These are phyloP conservation scores for Isabelozyma pseudorhagii DNA, from an alignment of 805 yeast genomes.

Conservation along the genomic window DNA sequence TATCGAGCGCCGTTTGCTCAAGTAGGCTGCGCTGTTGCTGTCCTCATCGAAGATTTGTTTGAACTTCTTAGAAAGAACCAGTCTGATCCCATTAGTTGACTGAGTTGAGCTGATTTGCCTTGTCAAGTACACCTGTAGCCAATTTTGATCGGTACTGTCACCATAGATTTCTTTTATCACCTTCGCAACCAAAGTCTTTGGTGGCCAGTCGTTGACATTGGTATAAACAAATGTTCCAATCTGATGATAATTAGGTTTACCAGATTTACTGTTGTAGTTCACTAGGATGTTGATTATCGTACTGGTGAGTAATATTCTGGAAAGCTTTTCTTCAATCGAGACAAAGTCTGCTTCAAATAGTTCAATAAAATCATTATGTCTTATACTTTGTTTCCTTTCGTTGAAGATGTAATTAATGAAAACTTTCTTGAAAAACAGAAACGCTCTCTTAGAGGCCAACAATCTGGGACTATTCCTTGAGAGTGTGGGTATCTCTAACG, in stretches of 20 bases:
- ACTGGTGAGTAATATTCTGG: neutral
- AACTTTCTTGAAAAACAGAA: slow-evolving; percentile 2
- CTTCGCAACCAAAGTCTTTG: neutral
- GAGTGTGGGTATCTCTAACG: slow-evolving; percentile 6
- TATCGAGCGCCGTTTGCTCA: neutral
- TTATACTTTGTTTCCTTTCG: neutral
- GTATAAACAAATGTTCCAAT: neutral
- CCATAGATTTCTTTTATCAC: neutral
- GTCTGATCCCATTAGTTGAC: neutral
- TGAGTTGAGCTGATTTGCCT: neutral
- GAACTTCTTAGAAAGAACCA: neutral
- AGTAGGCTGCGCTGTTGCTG: neutral
- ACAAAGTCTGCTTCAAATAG: neutral
- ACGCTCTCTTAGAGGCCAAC: neutral
- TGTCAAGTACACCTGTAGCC: neutral
- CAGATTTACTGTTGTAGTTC: neutral
- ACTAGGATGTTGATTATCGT: neutral
- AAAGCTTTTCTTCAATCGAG: neutral
- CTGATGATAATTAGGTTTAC: neutral
- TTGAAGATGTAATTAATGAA: slow-evolving; percentile 3
- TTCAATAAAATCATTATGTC: neutral
- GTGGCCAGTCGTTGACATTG: neutral
- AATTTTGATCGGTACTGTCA: neutral
- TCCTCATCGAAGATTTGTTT: neutral
- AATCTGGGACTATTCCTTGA: neutral